Conservation (phyloP, 306 rosid genomes). For the Rosa multiflora region DNA sequence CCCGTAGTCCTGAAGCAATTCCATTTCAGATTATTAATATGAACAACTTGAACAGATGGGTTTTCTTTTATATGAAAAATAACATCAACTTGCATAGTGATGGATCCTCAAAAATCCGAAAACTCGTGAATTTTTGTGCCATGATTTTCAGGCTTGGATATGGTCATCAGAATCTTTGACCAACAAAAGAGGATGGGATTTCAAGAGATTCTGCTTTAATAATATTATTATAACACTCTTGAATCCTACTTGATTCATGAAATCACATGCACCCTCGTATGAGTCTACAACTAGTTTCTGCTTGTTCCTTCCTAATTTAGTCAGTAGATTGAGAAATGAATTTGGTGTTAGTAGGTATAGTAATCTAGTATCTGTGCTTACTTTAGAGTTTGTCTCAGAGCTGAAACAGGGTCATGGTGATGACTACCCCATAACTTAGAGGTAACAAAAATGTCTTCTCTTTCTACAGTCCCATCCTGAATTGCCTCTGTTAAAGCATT, state of each 20-base stretch:
- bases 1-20: slow-evolving; percentile 48
- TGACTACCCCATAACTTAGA: slow-evolving; percentile 91
- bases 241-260: slow-evolving; percentile 9
- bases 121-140: slow-evolving; percentile 1
- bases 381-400: slow-evolving; percentile 61
- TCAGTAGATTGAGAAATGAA: neutral
- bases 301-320: neutral
- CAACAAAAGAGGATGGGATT: slow-evolving; percentile 4
- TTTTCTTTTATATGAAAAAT: neutral
- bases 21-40: neutral
- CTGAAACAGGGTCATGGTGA: slow-evolving; percentile 93
- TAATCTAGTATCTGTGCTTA: slow-evolving; percentile 26
- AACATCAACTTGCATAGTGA: slow-evolving; percentile 1
- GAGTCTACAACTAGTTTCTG: neutral
- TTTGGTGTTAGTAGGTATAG: neutral
- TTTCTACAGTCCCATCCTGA: slow-evolving; percentile 30
- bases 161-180: slow-evolving; percentile 1
- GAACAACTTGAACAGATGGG: neutral
- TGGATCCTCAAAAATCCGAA: neutral
- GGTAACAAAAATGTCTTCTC: slow-evolving; percentile 75
- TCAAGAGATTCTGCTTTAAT: slow-evolving; percentile 21
- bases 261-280: slow-evolving; percentile 25
- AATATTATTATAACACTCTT: slow-evolving; percentile 6
- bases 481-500: slow-evolving; percentile 57
- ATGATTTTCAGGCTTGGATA: slow-evolving; percentile 12